phyloP scores from a whole-genome alignment of 169 alveolate species.

The Cryptosporidium sp. region DNA sequence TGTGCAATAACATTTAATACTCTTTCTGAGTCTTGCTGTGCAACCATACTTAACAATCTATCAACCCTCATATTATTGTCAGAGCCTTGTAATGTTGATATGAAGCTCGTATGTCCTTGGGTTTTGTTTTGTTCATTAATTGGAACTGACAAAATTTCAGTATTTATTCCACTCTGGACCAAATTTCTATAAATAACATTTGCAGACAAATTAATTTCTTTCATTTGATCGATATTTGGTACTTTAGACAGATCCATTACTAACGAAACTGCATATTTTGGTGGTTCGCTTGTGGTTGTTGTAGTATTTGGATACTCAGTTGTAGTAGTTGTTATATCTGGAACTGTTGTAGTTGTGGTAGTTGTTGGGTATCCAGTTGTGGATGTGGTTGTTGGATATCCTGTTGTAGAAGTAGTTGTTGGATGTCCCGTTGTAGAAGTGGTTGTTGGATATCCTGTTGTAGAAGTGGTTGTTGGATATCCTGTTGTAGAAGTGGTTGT shows the following conservation, averaged over 20 bases:
- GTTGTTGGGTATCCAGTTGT: conserved; percentile 8
- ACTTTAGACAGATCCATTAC: conserved; percentile 70
- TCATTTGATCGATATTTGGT: conserved; percentile 63
- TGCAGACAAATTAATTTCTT: conserved; percentile 68
- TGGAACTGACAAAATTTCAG: conserved; percentile 61
- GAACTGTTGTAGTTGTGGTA: not conserved
- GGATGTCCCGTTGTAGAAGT: not conserved
- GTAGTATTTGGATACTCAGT: not conserved
- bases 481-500: not conserved
- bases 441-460: not conserved
- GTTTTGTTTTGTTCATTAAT: not conserved
- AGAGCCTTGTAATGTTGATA: conserved; percentile 20
- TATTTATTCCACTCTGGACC: conserved; percentile 45
- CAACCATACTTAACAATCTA: conserved; percentile 49
- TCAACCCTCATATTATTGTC: conserved; percentile 31
- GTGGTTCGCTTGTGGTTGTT: conserved; percentile 29
- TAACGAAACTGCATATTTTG: conserved; percentile 67
- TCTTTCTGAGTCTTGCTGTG: conserved; percentile 20
- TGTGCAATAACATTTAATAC: conserved; percentile 3
- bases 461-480: not conserved
- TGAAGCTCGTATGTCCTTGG: conserved; percentile 26
- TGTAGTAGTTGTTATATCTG: conserved; percentile 6
- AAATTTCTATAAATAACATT: conserved; percentile 56
- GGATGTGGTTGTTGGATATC: not conserved
- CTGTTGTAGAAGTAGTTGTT: too few relatives aligned